Evolutionary conservation across 306 rosid species (phyloP).

Genomic region (Vigna hirtella): DNA sequence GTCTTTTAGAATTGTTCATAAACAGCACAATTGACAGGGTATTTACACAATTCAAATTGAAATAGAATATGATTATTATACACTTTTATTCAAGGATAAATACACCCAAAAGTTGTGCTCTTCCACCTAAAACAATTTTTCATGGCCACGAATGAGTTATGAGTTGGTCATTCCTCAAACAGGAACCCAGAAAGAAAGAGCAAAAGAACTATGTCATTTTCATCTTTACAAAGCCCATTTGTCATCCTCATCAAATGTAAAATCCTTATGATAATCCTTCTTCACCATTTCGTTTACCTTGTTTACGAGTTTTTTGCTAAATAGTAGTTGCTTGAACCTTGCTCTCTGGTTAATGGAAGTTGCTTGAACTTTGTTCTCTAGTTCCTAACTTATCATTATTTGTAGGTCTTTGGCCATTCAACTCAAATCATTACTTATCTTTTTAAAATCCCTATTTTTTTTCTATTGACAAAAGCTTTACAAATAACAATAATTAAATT

Average conservation of each 20-base stretch:
- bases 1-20: too few relatives aligned
- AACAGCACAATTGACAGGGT: too few relatives aligned
- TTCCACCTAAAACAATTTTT: not conserved
- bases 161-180: slow-evolving; percentile 43
- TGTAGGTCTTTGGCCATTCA: slow-evolving; percentile 84
- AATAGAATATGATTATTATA: too few relatives aligned
- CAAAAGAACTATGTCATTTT: slow-evolving; percentile 71
- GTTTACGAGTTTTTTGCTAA: slow-evolving; percentile 55
- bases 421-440: slow-evolving; percentile 30
- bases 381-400: slow-evolving; percentile 81
- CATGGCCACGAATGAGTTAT: not conserved
- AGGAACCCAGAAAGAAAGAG: slow-evolving; percentile 72
- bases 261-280: slow-evolving; percentile 70
- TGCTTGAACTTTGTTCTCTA: slow-evolving; percentile 70
- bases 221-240: slow-evolving; percentile 85
- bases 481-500: too few relatives aligned
- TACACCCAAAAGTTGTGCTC: not conserved
- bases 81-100: not conserved
- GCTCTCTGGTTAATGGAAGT: slow-evolving; percentile 48
- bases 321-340: slow-evolving; percentile 71
- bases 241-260: slow-evolving; percentile 65
- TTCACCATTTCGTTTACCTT: slow-evolving; percentile 60
- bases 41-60: too few relatives aligned
- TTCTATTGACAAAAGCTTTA: too few relatives aligned
- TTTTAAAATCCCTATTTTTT: too few relatives aligned